Base-by-base conservation (phyloP, 768 basidiomycete genomes). In the Boletus coccyginus region DNA sequence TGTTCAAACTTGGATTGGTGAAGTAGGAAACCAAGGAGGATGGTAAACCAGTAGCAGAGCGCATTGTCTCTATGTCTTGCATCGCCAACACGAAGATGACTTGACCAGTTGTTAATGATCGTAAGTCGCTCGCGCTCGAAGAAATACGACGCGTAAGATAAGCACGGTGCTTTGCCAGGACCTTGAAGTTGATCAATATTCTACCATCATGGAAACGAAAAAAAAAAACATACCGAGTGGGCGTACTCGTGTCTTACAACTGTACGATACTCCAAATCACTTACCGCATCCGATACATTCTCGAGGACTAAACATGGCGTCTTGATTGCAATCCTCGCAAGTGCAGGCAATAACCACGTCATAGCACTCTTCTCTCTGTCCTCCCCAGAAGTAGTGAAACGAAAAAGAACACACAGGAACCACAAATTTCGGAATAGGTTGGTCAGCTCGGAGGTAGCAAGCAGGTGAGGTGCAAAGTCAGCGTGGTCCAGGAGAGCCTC, bases 221-320 rank as follows among this genome's bases (percentile, higher is more conserved):
- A 27, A 21, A 21, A 45, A 51, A 21, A 61, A n/a, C 84, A 62
- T 63, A 92, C 92, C 36, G 82, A 86, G 59, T 85, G 79, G 0
- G 86, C 85, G 63, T 88, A 95, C 64, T 95, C 93, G 63, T 88
- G 88, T 17, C 94, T 79, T 49, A 98, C 82, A 31, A 94, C 87
- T 5, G 93, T 88, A 66, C 93, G 95, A 67, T 95, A 97, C 70
- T 96, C 94, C 24, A 98, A 78, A 58, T 94, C 93, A 62, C 90
- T 92, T 17, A 87, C 86, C 17, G 86, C 87, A 66, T 96, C 94
- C 51, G 85, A 84, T 0, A 90, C 82, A 56, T 84, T 85, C 68
- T 97, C 96, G 31, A 88, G 73, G 11, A 98, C 86, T 62, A 95
- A 79, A 3, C 85, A 76, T 1, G 96, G 96, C 0, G 95, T 94